Percentiles rank a stretch among this genome's conserved stretches.
Conservation (phyloP, 495 filamentous ascomycete genomes). For the Xylaria castorea region DNA sequence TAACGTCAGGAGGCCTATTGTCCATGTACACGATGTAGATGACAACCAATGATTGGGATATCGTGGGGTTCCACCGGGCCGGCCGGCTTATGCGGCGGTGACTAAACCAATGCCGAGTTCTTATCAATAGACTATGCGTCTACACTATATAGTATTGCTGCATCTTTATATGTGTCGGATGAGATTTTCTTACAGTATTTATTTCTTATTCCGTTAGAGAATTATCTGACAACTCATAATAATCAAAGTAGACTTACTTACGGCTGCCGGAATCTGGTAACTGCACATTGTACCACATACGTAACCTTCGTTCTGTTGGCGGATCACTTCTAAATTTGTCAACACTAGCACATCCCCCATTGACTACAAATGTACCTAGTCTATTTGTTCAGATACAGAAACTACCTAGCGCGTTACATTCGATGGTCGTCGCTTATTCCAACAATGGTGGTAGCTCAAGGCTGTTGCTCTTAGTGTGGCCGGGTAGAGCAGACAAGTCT, state of each 20-base stretch:
- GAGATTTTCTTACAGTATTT: neutral
- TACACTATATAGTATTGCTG: neutral
- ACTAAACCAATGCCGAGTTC: neutral
- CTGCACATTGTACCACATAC: neutral
- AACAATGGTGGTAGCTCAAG: neutral
- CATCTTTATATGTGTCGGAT: neutral
- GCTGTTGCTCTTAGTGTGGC: neutral
- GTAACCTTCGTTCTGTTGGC: neutral
- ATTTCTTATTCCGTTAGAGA: neutral
- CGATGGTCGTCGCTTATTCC: neutral
- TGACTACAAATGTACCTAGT: neutral
- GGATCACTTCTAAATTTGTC: slow-evolving; percentile 15
- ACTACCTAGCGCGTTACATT: neutral
- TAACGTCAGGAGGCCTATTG: neutral
- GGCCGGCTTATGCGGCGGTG: slow-evolving; percentile 3
- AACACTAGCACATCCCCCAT: neutral
- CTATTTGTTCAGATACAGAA: neutral
- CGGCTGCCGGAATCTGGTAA: neutral
- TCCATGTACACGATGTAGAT: neutral
- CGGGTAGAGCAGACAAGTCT: slow-evolving; percentile 1
- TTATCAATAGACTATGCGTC: neutral
- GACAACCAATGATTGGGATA: neutral
- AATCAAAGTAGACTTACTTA: neutral
- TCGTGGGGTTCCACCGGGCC: neutral
- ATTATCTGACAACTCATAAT: neutral